Evolutionary conservation across 2,329 filamentous ascomycete genomes (phyloP).

Genomic region (Aspergillus melleus): DNA sequence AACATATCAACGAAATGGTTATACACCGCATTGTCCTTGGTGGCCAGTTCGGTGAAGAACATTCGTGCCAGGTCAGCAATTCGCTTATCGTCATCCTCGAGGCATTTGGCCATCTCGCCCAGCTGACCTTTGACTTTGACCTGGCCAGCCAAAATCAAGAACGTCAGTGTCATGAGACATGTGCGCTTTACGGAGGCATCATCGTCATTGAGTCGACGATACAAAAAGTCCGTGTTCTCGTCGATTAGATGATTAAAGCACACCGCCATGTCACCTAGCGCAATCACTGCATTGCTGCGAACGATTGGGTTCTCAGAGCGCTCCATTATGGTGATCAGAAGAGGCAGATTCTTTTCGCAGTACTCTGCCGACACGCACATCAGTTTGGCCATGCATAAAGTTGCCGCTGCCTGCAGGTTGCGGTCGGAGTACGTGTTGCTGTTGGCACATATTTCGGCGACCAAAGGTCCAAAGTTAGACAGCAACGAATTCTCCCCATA

Average conservation of each 20-base stretch:
- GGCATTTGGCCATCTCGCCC: constrained; percentile 98
- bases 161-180: constrained; percentile 97
- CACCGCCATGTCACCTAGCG: constrained; percentile 97
- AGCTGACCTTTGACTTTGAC: constrained; percentile 99
- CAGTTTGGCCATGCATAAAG: constrained; percentile 91
- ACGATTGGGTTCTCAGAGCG: constrained; percentile 89
- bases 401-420: constrained; percentile 88
- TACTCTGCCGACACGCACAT: constrained; percentile 99
- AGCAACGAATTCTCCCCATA: constrained; percentile 82
- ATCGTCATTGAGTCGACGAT: constrained; percentile 84
- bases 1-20: constrained; percentile 99
- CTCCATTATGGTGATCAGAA: constrained; percentile 97
- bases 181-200: constrained; percentile 93
- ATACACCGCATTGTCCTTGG: constrained; percentile 98
- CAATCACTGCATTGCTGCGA: constrained; percentile 93
- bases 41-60: constrained; percentile 98
- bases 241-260: constrained; percentile 99
- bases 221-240: constrained; percentile 97
- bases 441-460: constrained; percentile 90
- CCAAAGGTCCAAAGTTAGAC: constrained; percentile 86
- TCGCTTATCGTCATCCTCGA: constrained; percentile 92
- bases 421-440: constrained; percentile 90
- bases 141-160: constrained; percentile 93
- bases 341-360: constrained; percentile 86
- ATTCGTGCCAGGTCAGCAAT: constrained; percentile 92